These are phyloP conservation scores for Neonectria neomacrospora DNA, from an alignment of 2,329 filamentous ascomycete species.

Conservation along the genomic window DNA sequence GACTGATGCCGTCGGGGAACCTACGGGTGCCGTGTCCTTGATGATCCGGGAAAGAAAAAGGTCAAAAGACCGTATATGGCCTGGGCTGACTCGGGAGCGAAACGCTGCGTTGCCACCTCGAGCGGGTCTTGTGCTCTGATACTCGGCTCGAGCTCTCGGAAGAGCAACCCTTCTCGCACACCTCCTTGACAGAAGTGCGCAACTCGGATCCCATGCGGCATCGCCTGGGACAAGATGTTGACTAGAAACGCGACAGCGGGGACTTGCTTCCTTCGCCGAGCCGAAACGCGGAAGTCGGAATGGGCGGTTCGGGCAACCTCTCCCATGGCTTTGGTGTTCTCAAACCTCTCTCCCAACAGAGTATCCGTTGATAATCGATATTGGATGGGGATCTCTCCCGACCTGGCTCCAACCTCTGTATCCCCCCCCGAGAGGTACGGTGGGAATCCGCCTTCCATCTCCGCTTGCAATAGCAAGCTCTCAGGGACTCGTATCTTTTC, in stretches of 20 bases:
- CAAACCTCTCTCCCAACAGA: constrained; percentile 21
- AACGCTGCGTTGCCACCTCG: constrained; percentile 24
- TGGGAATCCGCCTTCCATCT: constrained; percentile 24
- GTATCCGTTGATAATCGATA: constrained; percentile 30
- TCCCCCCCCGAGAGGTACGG: constrained; percentile 28
- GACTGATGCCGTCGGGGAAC: constrained; percentile 24
- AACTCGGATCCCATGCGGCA: constrained; percentile 26
- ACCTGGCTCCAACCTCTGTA: constrained; percentile 30
- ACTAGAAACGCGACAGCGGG: constrained; percentile 27
- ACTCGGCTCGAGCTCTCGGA: constrained; percentile 22
- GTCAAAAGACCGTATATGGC: constrained; percentile 15
- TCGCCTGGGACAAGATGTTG: constrained; percentile 24
- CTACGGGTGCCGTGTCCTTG: constrained; percentile 13
- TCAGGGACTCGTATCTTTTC: constrained; percentile 22
- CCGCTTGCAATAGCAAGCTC: constrained; percentile 16
- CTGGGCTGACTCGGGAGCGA: constrained; percentile 24
- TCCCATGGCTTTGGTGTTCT: constrained; percentile 30
- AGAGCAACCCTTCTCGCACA: constrained; percentile 26
- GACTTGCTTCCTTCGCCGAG: constrained; percentile 27
- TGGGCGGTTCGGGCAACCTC: constrained; percentile 30
- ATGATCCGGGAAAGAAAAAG: constrained; percentile 18
- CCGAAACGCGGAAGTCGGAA: constrained; percentile 28
- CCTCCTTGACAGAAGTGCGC: constrained; percentile 31
- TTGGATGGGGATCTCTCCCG: constrained; percentile 16
- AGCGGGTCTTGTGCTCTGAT: constrained; percentile 28